Base-by-base conservation (phyloP, 805 yeast genomes). In the Cyberlindnera bimundalis region DNA sequence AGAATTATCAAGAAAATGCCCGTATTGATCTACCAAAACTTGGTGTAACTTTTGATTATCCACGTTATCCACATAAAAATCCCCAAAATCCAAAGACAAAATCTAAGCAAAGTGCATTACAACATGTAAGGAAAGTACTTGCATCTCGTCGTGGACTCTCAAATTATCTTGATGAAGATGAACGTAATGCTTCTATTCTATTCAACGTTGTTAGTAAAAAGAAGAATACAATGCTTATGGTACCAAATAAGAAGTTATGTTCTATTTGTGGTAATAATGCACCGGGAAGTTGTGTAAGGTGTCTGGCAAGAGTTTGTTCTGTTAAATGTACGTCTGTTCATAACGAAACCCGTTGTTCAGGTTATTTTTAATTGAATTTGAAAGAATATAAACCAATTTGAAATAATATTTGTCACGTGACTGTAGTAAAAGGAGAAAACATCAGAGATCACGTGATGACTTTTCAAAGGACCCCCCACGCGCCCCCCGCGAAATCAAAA, bases 241-340 rank as follows among this genome's bases (percentile, higher is more conserved):
- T 62, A 11, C 60, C 62, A 13, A 52, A 60, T 29, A 68, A 67
- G 53, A 68, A 70, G 35, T 54, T 70, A 9, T 71, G 76, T 40
- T 62, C 73, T 0, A 68, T 71, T 7, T 71, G 76, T 55, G 76
- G 76, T 2, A 68, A 68, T 35, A 59, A 64, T 6, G 59, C 71
- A 29, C 69, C 61, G 29, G 64, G 67, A 13, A 50, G 62, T 19
- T 71, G 76, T 51, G 61, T 66, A 6, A 60, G 62, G 33, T 71
- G 76, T 49, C 53, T 59, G n/a, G 51, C 67, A 3, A 49, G 76
- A 25, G 65, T 67, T 5, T 71, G 76, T 46, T 55, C 65, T 42
- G 65, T 68, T 6, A 65, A 62, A 37, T 71, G 76, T 40, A 58
- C 60, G 23, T 41, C 40, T 17, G 61, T 69, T 12, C 76, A 71